Conservation (phyloP, 2,329 filamentous ascomycete genomes). For the Trichophaea hybrida region DNA sequence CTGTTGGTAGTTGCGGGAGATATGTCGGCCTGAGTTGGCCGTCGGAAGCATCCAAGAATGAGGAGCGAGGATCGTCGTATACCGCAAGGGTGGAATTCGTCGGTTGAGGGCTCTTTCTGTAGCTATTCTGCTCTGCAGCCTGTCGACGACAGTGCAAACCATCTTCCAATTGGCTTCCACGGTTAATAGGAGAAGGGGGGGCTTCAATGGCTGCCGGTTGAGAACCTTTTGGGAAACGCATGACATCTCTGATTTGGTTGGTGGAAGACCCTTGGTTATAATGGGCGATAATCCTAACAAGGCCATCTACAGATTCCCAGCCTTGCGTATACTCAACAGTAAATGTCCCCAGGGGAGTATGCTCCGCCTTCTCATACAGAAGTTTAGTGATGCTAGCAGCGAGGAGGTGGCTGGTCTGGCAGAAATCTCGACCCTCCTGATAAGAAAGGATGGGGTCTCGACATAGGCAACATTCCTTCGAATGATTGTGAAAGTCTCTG, state of each 20-base stretch:
- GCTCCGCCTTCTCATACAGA: background rate
- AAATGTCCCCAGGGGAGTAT: background rate
- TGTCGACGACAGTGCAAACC: background rate
- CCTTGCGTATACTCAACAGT: background rate
- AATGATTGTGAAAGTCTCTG: background rate
- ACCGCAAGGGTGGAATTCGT: background rate
- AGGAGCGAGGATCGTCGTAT: background rate
- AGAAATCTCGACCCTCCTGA: background rate
- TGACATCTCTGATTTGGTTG: background rate
- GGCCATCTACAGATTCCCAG: background rate
- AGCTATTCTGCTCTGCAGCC: background rate
- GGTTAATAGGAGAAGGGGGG: too few species aligned
- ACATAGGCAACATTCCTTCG: background rate
- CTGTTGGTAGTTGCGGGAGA: background rate
- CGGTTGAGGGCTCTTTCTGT: too few species aligned
- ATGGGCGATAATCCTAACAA: background rate
- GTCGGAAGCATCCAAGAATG: background rate
- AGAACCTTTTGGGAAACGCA: background rate
- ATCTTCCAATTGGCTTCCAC: background rate
- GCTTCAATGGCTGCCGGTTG: background rate
- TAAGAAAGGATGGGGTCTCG: background rate
- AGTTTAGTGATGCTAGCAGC: background rate
- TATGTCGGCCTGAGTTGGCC: background rate
- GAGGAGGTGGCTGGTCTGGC: background rate
- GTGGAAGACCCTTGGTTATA: background rate